Evolutionary conservation across 129 eudicot genomes (phyloP), one percentile per base, ranked within the genome.

Genomic region (Chrysanthemum makinoi): DNA sequence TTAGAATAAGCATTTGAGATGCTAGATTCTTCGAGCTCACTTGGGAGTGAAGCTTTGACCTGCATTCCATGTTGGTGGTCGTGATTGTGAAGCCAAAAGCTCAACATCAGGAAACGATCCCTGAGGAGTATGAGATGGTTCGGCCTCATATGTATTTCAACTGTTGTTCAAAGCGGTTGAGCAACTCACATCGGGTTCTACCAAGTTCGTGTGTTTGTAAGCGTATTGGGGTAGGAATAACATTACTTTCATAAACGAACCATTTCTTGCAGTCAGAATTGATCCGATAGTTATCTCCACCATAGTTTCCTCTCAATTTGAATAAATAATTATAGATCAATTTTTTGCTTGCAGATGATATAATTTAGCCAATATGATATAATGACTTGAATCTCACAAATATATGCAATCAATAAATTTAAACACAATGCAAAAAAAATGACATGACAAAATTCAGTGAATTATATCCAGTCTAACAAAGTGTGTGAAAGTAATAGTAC

Each of bases 1-100:
- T 87, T 91, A 17, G 96, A 89, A 68, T 87, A 93, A 6, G 81
- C 79, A 76, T 69, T 78, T 11, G 98, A 85, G 54, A 87, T 66
- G 57, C 87, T 83, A 64, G 62, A 77, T 52, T 76, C 85, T 79
- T 86, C 93, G 56, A 28, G 69, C 47, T 76, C 90, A 70, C 35
- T 75, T 56, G n/a, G 85, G 58, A 55, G 72, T 54, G 76, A 74
- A 77, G 72, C 61, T 71, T 56, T 80, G 72, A 75, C 77, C 66
- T 50, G 66, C 73, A 22, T 61, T 70, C 87, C 84, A 80, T 51
- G 58, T 53, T 22, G 65, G 78, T 51, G 82, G 68, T 22, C 51
- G 83, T 15, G 81, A 69, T 16, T 80, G 81, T n/a, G 84, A 81
- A 57, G 48, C 72, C 83, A 88, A 74, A 57, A 67, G 80, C n/a